Evolutionary conservation across 352 stramenopile genomes (phyloP), one percentile per base, ranked within the genome.

Genomic region (Phytophthora pseudosyringae): DNA sequence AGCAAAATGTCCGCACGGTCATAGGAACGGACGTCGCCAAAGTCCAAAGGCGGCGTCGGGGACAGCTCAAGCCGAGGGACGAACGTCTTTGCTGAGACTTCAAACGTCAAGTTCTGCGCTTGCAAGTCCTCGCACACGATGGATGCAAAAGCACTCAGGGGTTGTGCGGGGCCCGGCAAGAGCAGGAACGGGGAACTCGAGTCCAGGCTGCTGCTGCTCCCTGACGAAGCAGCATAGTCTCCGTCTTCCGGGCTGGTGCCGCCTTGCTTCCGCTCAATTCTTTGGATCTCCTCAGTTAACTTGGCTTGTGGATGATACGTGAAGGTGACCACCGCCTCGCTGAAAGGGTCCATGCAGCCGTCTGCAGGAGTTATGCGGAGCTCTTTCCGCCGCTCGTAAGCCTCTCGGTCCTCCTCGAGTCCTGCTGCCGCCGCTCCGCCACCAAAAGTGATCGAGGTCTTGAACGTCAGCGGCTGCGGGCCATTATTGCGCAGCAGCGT

Each of bases 1-100:
- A 98, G 33, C 0, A 96, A 71, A 56, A 97, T 83, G n/a, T 98
- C 90, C 0, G 76, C 75, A 6, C 91, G 76, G 32, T 92, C 88
- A 47, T 92, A 76, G 4, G 78, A 83, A n/a, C 87, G 73, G 48
- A 92, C 81, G 38, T 95, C 77, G 0, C 93, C 93, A 72, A 98
- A 98, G 35, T 96, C 73, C 0, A 97, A 32, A 1, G 63, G 57
- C 1, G 76, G 73, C 1, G 36, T 50, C 4, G 76, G 83, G 0
- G 75, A 66, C 0, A 93, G 29, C 12, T 82, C 71, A 0, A 95
- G 28, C 25, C 75, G 76, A 12, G 84, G 88, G 12, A 78, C 28
- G 38, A 81, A 89, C 0, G 70, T 75, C 59, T 86, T 87, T 0
- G 83, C 87, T 0, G 83, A 75, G 26, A 94, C 75, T 58, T 95